Percentiles rank a stretch among this genome's conserved stretches.
These are phyloP conservation scores for Cutaneotrichosporon arboriforme DNA, from an alignment of 1,284 basidiomycete species.

Conservation along the genomic window DNA sequence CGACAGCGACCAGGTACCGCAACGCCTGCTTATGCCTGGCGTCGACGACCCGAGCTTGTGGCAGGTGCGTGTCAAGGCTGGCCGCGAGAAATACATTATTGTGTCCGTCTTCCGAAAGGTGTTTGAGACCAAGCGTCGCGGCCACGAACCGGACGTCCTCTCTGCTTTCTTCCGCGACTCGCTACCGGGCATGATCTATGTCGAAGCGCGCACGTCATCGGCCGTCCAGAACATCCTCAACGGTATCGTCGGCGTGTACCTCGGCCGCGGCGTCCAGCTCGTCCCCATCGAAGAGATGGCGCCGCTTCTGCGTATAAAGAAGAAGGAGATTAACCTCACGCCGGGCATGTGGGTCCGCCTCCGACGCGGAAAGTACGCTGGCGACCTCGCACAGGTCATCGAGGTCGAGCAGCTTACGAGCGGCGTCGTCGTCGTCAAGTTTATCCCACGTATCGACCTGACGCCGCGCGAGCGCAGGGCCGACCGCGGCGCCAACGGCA, in stretches of 20 bases:
- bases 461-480: conserved; percentile 79
- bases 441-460: conserved; percentile 94
- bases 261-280: conserved; percentile 66
- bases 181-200: conserved; percentile 88
- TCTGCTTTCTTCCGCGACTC: conserved; percentile 96
- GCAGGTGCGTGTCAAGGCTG: conserved; percentile 90
- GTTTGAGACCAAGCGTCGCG: conserved; percentile 49
- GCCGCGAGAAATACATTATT: conserved; percentile 86
- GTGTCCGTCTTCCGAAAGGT: conserved; percentile 92
- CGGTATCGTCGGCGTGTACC: conserved; percentile 88
- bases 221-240: conserved; percentile 79
- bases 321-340: conserved; percentile 78
- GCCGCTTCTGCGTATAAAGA: conserved; percentile 89
- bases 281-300: conserved; percentile 99
- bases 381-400: conserved; percentile 91
- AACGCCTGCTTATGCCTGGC: conserved; percentile 92
- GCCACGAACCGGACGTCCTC: conserved; percentile 59
- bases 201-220: conserved; percentile 83
- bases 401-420: conserved; percentile 86
- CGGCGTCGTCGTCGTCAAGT: conserved; percentile 70
- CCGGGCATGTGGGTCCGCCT: conserved; percentile 93
- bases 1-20: conserved; percentile 89
- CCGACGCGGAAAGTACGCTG: conserved; percentile 86
- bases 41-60: conserved; percentile 93
- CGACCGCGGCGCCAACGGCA: conserved; percentile 51